Evolutionary conservation across 2,329 filamentous ascomycete genomes (phyloP).

Genomic region (Fusarium sp.): DNA sequence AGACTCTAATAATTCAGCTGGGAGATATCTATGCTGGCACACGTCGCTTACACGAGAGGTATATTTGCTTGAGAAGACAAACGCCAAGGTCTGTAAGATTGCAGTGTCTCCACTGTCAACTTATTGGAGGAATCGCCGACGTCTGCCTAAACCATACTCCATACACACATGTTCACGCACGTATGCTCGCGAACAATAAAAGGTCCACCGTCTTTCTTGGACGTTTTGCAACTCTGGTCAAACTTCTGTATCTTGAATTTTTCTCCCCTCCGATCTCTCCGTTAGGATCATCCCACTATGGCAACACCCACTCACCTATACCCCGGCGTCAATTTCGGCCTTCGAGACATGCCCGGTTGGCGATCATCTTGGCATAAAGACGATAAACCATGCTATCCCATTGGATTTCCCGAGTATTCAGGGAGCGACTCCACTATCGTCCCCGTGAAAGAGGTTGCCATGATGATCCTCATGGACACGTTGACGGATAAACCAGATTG

Average conservation of each 20-base stretch:
- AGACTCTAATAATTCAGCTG: too few relatives aligned
- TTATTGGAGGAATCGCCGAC: neutral
- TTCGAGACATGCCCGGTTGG: neutral
- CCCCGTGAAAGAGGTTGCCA: constrained; percentile 27
- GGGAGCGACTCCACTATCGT: neutral
- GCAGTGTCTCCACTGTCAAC: neutral
- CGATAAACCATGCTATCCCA: neutral
- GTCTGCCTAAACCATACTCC: neutral
- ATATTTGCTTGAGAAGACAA: too few relatives aligned
- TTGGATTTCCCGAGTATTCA: neutral
- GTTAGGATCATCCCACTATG: neutral
- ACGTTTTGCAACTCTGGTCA: too few relatives aligned
- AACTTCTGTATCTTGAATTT: too few relatives aligned
- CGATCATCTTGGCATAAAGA: neutral
- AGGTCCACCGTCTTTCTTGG: neutral
- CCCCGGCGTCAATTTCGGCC: neutral
- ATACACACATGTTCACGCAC: neutral
- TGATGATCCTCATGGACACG: constrained; percentile 41
- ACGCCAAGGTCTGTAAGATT: too few relatives aligned
- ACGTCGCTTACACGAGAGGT: too few relatives aligned
- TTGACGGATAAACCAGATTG: constrained; percentile 42
- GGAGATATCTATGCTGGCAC: too few relatives aligned
- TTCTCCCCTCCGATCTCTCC: neutral
- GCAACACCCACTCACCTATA: too few relatives aligned
- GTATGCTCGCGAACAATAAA: neutral